Base-by-base conservation (phyloP, 2,329 filamentous ascomycete species). In the Ophiostoma ips region DNA sequence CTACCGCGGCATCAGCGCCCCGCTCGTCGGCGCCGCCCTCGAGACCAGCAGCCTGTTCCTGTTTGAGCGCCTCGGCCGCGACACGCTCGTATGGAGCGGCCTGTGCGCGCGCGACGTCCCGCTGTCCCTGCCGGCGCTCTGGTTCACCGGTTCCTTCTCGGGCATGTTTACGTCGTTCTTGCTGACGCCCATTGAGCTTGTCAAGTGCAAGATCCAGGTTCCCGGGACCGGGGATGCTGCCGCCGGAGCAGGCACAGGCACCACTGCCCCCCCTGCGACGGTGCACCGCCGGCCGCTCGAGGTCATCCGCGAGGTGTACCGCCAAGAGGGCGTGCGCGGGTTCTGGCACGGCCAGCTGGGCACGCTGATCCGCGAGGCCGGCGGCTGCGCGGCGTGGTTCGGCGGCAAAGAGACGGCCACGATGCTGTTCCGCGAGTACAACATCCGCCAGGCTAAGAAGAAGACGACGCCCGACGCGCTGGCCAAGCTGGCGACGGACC, bases 281-380 rank as follows among this genome's bases (percentile, higher is more conserved):
- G 46, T 46, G 6, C 40, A 55, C 67, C 74, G 3, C 66, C 73
- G 2, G 73, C 83, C 88, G 0, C 62, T 86, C 12, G 67, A 76
- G 5, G 80, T 95, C 38, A 84, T 96, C 40, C 72, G 75, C 24
- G 79, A 88, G 28, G 79, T 96, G 9, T 94, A 87, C 61, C 81
- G 79, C 9, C 81, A 88, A 58, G 81, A 95, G 56, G 92, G 92
- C 1, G 52, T 96, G 7, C 67, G 71, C 24, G 92, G 92, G 1
- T 95, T 96, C 66, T 98, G 92, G 92, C 84, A 88, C 58, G 92
- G 92, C 5, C 92, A 98, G 63, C 68, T 94, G 56, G 92, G 92
- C 31, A 98, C 92, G 1, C 71, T 98, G 52, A 87, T 98, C 53
- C 83, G 92, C 38, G 92, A 98, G 66, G 90, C 88, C 0, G 92